phyloP scores from a whole-genome alignment of 106 monocot genomes.

The Alisma plantagoaquatica region DNA sequence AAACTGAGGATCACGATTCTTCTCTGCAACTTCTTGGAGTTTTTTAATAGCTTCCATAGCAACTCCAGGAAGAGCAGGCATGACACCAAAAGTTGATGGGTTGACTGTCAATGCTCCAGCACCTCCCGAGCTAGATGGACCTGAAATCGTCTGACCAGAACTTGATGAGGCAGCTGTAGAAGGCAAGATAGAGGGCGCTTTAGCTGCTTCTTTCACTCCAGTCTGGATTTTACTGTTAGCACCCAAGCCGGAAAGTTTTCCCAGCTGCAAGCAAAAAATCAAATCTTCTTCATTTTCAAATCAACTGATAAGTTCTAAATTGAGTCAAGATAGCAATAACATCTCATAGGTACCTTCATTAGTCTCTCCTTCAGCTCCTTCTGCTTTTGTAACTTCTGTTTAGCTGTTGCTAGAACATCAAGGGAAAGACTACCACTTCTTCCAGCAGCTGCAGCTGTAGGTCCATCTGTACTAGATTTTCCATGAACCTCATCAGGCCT shows the following conservation, averaged over 20 bases:
- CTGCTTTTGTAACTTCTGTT: slow-evolving; percentile 84
- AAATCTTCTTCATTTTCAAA: too few species aligned
- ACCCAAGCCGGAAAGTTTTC: too few species aligned
- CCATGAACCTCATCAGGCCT: slow-evolving; percentile 99
- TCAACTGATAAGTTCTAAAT: too few species aligned
- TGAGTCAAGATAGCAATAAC: too few species aligned
- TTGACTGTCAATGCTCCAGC: slow-evolving; percentile 12
- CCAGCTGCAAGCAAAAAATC: too few species aligned
- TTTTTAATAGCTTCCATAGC: slow-evolving; percentile 77
- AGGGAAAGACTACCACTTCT: slow-evolving; percentile 71
- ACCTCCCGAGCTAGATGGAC: too few species aligned
- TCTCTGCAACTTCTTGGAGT: slow-evolving; percentile 85
- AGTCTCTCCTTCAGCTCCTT: slow-evolving; percentile 86
- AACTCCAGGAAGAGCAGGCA: slow-evolving; percentile 27
- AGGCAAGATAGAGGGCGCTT: too few species aligned
- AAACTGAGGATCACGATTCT: slow-evolving; percentile 83
- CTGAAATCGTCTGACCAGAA: too few species aligned
- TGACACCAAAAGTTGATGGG: slow-evolving; percentile 9
- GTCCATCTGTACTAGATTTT: slow-evolving; percentile 99
- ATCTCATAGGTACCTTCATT: slow-evolving; percentile 78
- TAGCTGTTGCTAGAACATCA: slow-evolving; percentile 98
- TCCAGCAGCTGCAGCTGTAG: slow-evolving; percentile 38
- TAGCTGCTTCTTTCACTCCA: too few species aligned
- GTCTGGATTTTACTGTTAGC: too few species aligned
- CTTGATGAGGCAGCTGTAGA: slow-evolving; percentile 4